phyloP scores from a whole-genome alignment of 345 rosid species.

The Clarkia xantiana region DNA sequence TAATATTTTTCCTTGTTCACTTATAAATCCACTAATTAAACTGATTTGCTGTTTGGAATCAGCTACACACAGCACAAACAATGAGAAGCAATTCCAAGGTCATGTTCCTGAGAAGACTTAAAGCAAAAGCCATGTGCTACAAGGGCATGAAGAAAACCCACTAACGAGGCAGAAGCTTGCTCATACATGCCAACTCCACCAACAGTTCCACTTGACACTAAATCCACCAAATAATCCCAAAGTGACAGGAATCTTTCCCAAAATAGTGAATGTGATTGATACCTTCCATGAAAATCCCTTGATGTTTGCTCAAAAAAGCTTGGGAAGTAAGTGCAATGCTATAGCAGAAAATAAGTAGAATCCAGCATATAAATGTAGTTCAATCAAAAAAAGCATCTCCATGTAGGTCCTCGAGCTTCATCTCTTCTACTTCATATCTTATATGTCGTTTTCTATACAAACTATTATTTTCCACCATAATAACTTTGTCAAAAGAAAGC shows the following conservation, averaged over 20 bases:
- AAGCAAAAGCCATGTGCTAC: slow-evolving; percentile 18
- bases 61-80: neutral
- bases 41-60: neutral
- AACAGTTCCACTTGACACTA: slow-evolving; percentile 10
- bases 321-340: slow-evolving; percentile 5
- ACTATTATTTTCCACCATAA: slow-evolving; percentile 4
- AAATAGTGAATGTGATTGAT: slow-evolving; percentile 9
- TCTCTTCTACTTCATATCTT: slow-evolving; percentile 11
- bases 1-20: no score
- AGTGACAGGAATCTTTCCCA: slow-evolving; percentile 14
- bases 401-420: slow-evolving; percentile 13
- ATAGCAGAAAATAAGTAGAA: slow-evolving; percentile 3
- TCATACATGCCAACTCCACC: slow-evolving; percentile 16
- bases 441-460: slow-evolving; percentile 7
- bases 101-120: slow-evolving; percentile 15
- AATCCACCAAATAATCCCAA: slow-evolving; percentile 9
- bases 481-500: neutral
- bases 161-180: slow-evolving; percentile 10
- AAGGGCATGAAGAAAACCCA: slow-evolving; percentile 19
- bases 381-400: slow-evolving; percentile 2
- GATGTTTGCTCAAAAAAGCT: slow-evolving; percentile 11
- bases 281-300: slow-evolving; percentile 5
- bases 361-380: slow-evolving; percentile 9
- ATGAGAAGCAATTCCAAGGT: slow-evolving; percentile 5
- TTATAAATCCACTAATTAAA: neutral